These are phyloP conservation scores for Waltiozyma sp. DNA, from an alignment of 1,139 yeast species.

Conservation along the genomic window DNA sequence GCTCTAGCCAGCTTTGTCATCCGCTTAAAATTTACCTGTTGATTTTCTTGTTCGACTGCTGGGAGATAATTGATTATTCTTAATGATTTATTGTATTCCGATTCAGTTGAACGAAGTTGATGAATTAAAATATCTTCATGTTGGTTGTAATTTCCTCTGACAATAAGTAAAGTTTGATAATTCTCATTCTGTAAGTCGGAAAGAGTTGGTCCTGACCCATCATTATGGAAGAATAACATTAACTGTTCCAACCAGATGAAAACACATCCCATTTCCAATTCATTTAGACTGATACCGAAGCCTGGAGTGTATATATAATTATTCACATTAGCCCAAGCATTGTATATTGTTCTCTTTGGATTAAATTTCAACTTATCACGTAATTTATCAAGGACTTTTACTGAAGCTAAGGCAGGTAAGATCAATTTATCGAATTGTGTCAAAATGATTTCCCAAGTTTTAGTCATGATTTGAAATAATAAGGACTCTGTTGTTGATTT, in stretches of 20 bases:
- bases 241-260: not conserved
- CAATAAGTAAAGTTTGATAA: not conserved
- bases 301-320: not conserved
- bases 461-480: not conserved
- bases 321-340: not conserved
- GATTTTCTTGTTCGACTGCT: not conserved
- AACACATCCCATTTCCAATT: not conserved
- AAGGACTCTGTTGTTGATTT: not conserved
- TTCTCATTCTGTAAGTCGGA: not conserved
- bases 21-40: not conserved
- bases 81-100: not conserved
- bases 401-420: not conserved
- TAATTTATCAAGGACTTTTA: not conserved
- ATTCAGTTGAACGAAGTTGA: not conserved
- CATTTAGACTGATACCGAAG: not conserved
- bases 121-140: not conserved
- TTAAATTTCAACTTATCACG: not conserved
- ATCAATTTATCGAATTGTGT: not conserved
- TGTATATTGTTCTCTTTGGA: not conserved
- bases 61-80: not conserved
- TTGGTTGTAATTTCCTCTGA: not conserved
- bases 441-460: not conserved
- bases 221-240: not conserved
- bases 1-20: not conserved
- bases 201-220: not conserved